Conservation (phyloP, 768 basidiomycete genomes). For the Xerocomus potaroensis region DNA sequence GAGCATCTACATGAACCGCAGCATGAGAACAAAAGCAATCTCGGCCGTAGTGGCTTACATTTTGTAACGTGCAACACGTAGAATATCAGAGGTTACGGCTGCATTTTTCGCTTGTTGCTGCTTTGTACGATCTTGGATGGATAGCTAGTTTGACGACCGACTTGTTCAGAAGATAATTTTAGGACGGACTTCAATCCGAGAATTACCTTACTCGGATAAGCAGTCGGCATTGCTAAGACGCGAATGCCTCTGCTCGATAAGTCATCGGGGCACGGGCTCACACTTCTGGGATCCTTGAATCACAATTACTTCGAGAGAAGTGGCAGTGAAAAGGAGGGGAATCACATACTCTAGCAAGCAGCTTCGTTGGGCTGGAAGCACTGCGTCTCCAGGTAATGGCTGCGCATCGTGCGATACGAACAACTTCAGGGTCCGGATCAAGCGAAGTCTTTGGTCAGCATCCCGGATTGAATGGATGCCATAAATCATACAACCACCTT, state of each 20-base stretch:
- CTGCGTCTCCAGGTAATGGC: neutral
- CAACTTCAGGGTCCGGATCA: neutral
- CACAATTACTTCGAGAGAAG: neutral
- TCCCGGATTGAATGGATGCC: neutral
- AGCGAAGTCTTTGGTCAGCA: neutral
- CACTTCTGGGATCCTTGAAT: too few species aligned
- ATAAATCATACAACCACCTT: neutral
- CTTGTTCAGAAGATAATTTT: neutral
- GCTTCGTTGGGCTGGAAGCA: too few species aligned
- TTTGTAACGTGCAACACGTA: neutral
- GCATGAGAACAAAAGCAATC: neutral
- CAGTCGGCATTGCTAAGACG: neutral
- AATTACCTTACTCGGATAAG: neutral
- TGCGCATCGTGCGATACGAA: neutral
- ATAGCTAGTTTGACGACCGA: neutral
- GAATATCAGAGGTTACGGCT: neutral
- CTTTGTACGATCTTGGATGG: too few species aligned
- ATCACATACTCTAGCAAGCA: too few species aligned
- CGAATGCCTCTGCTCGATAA: neutral
- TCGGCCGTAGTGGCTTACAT: too few species aligned
- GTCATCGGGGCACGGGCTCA: neutral
- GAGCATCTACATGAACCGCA: neutral
- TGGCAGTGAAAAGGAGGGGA: neutral
- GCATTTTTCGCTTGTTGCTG: neutral
- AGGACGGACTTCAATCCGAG: neutral